phyloP scores from a whole-genome alignment of 2,329 filamentous ascomycete species.

The Sclerotinia subarctica region DNA sequence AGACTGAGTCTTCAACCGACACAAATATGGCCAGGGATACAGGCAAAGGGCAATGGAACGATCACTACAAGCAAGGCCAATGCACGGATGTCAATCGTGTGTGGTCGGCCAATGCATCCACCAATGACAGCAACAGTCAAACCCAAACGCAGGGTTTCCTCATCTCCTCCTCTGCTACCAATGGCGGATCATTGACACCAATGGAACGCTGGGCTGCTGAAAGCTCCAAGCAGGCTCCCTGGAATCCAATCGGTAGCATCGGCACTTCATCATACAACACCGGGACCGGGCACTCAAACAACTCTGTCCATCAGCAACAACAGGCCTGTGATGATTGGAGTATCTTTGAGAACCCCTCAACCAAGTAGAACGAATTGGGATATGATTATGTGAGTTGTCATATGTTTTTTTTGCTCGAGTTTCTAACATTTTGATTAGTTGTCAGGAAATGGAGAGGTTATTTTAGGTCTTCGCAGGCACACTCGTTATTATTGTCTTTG shows the following conservation, averaged over 20 bases:
- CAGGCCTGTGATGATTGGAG: slow-evolving; percentile 6
- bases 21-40: background rate
- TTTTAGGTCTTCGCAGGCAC: no score
- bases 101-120: background rate
- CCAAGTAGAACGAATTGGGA: background rate
- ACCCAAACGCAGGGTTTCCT: background rate
- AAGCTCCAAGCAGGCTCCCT: background rate
- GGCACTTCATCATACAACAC: background rate
- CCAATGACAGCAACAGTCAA: background rate
- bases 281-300: background rate
- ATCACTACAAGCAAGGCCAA: background rate
- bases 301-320: background rate
- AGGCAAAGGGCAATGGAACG: background rate
- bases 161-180: background rate
- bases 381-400: background rate
- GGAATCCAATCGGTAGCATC: slow-evolving; percentile 4
- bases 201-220: slow-evolving; percentile 3
- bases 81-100: background rate
- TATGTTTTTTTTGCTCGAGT: background rate
- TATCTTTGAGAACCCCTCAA: slow-evolving; percentile 3
- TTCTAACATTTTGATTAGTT: no score
- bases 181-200: background rate
- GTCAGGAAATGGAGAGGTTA: background rate
- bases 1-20: background rate
- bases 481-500: background rate